Percentiles rank a stretch among this genome's conserved stretches.
These are phyloP conservation scores for Yarrowia bubula DNA, from an alignment of 805 yeast genomes.

Conservation along the genomic window DNA sequence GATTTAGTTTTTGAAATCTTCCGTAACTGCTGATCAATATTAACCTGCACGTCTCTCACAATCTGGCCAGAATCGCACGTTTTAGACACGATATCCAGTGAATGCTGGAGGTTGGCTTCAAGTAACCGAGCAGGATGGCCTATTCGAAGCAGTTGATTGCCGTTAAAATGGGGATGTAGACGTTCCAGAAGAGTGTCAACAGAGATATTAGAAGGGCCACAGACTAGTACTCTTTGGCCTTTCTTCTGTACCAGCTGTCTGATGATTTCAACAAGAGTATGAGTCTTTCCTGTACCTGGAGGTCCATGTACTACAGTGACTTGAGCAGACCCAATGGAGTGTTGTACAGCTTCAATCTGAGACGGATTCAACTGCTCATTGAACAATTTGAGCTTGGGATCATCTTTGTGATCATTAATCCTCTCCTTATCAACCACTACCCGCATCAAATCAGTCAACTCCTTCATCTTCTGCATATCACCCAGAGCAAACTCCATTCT, in stretches of 20 bases:
- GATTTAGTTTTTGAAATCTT: slow-evolving; percentile 56
- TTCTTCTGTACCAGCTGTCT: slow-evolving; percentile 56
- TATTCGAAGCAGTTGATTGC: slow-evolving; percentile 62
- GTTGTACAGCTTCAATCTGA: slow-evolving; percentile 69
- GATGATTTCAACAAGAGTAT: slow-evolving; percentile 77
- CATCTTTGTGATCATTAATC: slow-evolving; percentile 12
- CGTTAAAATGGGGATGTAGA: slow-evolving; percentile 47
- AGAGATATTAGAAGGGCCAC: slow-evolving; percentile 92
- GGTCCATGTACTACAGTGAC: slow-evolving; percentile 69
- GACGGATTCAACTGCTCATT: slow-evolving; percentile 58
- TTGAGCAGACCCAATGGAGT: slow-evolving; percentile 53
- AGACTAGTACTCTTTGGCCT: slow-evolving; percentile 67
- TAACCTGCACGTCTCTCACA: slow-evolving; percentile 63
- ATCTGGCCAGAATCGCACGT: slow-evolving; percentile 58
- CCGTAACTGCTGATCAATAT: slow-evolving; percentile 59
- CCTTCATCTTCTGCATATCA: slow-evolving; percentile 53
- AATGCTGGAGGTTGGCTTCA: slow-evolving; percentile 60
- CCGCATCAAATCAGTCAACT: slow-evolving; percentile 45
- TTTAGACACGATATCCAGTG: slow-evolving; percentile 69
- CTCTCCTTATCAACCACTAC: slow-evolving; percentile 44
- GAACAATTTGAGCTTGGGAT: slow-evolving; percentile 39
- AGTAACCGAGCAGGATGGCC: slow-evolving; percentile 93
- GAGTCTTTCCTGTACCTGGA: slow-evolving; percentile 83
- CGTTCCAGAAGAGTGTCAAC: slow-evolving; percentile 90
- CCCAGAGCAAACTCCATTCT: slow-evolving; percentile 75